Percentiles rank a stretch among this genome's conserved stretches.
Conservation (phyloP, 1,139 yeast genomes). For the Pichia sp. region DNA sequence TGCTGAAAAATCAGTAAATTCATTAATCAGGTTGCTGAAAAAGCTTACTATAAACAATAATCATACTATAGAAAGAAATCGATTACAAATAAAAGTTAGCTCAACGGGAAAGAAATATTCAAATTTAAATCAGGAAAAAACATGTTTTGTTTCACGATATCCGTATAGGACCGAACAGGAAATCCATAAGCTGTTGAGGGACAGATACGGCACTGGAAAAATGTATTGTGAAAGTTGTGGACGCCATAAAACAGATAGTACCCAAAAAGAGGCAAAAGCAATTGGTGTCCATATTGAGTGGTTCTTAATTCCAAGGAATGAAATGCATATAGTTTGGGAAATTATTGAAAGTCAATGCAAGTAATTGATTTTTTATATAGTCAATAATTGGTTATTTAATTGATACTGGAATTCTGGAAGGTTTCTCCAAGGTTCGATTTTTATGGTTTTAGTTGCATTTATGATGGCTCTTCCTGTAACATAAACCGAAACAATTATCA, state of each 20-base stretch:
- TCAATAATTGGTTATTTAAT: too few relatives aligned
- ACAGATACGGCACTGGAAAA: constrained; percentile 32
- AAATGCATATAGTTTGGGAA: constrained; percentile 34
- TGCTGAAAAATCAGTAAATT: constrained; percentile 11
- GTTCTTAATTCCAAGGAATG: constrained; percentile 48
- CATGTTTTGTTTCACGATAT: constrained; percentile 34
- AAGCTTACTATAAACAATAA: constrained; percentile 7
- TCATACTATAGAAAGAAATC: neutral
- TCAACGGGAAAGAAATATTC: constrained; percentile 8
- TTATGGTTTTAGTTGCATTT: too few relatives aligned
- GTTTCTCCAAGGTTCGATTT: too few relatives aligned
- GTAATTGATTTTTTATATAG: neutral
- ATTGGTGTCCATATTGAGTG: constrained; percentile 46
- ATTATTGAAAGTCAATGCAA: constrained; percentile 28
- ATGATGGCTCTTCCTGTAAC: too few relatives aligned
- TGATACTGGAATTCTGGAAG: too few relatives aligned
- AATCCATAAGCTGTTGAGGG: constrained; percentile 41
- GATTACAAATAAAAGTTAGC: neutral
- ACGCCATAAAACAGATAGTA: neutral
- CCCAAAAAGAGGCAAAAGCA: constrained; percentile 19
- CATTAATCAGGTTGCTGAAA: constrained; percentile 14
- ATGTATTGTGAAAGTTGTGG: constrained; percentile 21
- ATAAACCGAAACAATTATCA: too few relatives aligned
- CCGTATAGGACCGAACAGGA: constrained; percentile 36
- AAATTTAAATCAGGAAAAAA: constrained; percentile 18